Evolutionary conservation across 441 rosid species (phyloP).

Genomic region (Syzygium syzygioides): DNA sequence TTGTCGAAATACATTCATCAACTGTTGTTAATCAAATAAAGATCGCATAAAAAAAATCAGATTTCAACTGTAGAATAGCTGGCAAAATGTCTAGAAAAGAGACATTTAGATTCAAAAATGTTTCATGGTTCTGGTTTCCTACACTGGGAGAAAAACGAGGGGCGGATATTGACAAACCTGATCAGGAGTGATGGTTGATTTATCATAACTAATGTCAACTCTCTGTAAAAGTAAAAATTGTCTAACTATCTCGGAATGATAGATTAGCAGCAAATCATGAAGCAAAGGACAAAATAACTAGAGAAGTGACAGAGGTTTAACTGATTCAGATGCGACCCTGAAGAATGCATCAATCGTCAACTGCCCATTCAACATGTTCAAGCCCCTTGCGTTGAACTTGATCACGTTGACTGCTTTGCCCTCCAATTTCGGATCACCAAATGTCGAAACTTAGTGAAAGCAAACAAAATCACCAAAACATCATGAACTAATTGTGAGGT

Average conservation of each 20-base stretch:
- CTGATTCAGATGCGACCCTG: constrained; percentile 64
- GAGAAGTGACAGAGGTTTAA: constrained; percentile 9
- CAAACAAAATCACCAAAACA: neutral
- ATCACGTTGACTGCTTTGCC: constrained; percentile 83
- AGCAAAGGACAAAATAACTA: neutral
- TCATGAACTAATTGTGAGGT: neutral
- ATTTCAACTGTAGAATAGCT: neutral
- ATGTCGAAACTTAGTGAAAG: constrained; percentile 7
- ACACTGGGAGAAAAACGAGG: neutral
- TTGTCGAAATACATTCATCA: constrained; percentile 69
- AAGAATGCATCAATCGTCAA: constrained; percentile 69
- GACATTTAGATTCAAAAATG: no score
- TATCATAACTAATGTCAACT: constrained; percentile 56
- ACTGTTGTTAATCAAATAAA: constrained; percentile 23
- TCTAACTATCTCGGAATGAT: neutral
- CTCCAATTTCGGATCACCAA: constrained; percentile 46
- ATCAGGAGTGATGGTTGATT: constrained; percentile 66
- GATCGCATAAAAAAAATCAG: neutral
- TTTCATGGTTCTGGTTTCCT: neutral
- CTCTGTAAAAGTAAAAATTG: constrained; percentile 33
- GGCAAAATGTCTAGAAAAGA: neutral
- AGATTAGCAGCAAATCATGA: neutral
- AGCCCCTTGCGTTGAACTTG: constrained; percentile 71
- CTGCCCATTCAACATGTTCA: constrained; percentile 59
- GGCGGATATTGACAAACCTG: constrained; percentile 33